Evolutionary conservation across 2,329 filamentous ascomycete genomes (phyloP), one percentile per base, ranked within the genome.

Genomic region (Neoscytalidium dimidiatum): DNA sequence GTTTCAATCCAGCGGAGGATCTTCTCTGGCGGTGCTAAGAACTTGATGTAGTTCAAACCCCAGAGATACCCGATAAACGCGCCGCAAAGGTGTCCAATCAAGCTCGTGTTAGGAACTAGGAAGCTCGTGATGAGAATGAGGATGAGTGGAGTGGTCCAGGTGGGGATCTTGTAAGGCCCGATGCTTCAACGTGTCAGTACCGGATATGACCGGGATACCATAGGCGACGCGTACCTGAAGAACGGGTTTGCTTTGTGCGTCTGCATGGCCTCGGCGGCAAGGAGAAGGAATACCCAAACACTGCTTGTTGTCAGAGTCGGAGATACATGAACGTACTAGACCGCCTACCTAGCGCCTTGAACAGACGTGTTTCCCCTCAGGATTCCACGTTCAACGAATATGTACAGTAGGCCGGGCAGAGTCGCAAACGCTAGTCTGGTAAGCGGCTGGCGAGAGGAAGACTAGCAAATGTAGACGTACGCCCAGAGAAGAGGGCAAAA

Each of bases 271-370:
- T 98, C 94, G 68, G 90, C 87, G 46, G 89, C 90, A 38, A 98
- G 84, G 23, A 99, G 84, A 28, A 97, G 85, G 76, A 98, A 97
- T 0, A 96, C 90, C 92, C 94, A 97, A 64, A 97, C 86, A 77
- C 94, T 97, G 68, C 28, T 9, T 26, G 14, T 44, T 49, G 64
- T 67, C 28, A 67, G 68, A 52, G 23, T n/a, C 11, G 41, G 23
- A 17, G 17, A 4, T 1, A 23, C 7, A 8, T 3, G 14, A 7
- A 13, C 9, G n/a, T 17, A 13, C 11, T 5, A 29, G 19, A 21
- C 21, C 3, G 64, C 84, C 71, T 80, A 94, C 92, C 92, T 96
- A 43, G 93, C 88, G 64, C 95, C 95, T 78, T 94, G 85, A 29
- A 97, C 86, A 3, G 88, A 79, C 28, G 88, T 91, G 71, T 96